Evolutionary conservation across 1,139 yeast species (phyloP).

Genomic region (Protomyces lactucae-debilis): DNA sequence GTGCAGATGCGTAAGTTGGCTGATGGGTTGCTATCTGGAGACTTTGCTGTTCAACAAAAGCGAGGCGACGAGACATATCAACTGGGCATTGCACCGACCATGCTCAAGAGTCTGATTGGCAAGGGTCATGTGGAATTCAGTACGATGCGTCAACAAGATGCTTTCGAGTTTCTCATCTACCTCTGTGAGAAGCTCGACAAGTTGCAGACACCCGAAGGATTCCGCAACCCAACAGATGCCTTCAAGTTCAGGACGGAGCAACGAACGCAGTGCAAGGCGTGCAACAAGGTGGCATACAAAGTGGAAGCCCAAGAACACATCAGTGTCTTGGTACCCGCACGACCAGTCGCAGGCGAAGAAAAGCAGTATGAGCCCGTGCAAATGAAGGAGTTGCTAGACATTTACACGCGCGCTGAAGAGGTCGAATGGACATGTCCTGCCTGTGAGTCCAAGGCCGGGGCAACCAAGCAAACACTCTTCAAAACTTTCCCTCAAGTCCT

Average conservation of each 20-base stretch:
- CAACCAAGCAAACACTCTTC: constrained; percentile 40
- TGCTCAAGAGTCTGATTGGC: constrained; percentile 73
- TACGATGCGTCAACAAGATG: constrained; percentile 89
- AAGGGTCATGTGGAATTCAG: constrained; percentile 74
- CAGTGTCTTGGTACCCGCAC: constrained; percentile 56
- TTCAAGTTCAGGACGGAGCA: constrained; percentile 64
- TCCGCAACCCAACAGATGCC: constrained; percentile 48
- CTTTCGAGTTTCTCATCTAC: constrained; percentile 77
- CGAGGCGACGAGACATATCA: constrained; percentile 48
- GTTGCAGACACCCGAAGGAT: constrained; percentile 20
- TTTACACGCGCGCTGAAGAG: constrained; percentile 48
- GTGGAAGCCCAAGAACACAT: constrained; percentile 62
- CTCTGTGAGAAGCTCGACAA: constrained; percentile 49
- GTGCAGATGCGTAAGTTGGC: constrained; percentile 73
- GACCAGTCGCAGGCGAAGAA: constrained; percentile 32
- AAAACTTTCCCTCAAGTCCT: constrained; percentile 65
- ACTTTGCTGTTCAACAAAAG: constrained; percentile 50
- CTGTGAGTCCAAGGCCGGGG: constrained; percentile 44
- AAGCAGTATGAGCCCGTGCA: constrained; percentile 47
- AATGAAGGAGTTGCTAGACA: constrained; percentile 52
- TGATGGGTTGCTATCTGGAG: constrained; percentile 72
- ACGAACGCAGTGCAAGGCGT: constrained; percentile 58
- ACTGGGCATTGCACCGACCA: constrained; percentile 68
- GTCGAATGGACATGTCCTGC: constrained; percentile 66
- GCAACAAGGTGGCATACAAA: constrained; percentile 57